Base-by-base conservation (phyloP, 306 rosid species). In the Phaseolus lunatus region DNA sequence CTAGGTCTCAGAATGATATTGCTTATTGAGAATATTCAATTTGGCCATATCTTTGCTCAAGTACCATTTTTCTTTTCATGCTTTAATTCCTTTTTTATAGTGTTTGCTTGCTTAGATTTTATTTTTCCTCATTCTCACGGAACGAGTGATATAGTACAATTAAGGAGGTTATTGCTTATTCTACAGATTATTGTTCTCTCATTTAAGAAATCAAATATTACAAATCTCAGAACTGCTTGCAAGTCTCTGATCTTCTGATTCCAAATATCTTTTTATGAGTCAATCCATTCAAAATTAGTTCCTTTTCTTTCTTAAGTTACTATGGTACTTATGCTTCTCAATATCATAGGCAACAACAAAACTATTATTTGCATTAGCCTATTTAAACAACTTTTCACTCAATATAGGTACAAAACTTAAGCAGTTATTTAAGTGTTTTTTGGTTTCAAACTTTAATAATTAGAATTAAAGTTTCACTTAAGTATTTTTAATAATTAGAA, bases 1-100 rank as follows among this genome's bases (percentile, higher is more conserved):
- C n/a, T 11, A 89, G 69, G 71, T 18, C 88, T 45, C 70, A 3
- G 0, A 54, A 73, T 41, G 88, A 72, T 57, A 69, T 85, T 48
- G 41, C 65, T 33, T 82, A 83, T 56, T 82, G 80, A 85, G 39
- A 72, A 27, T 68, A 23, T 10, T 79, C 43, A 78, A 41, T 70
- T 47, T 62, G 27, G 70, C 20, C 20, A 53, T 73, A 19, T 7
- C 43, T 62, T 80, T 52, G 45, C 13, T 37, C 31, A 1, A 58
- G 5, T 61, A 18, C 37, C 59, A 20, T 31, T 69, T 45, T 59
- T 35, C 57, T n/a, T 67, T 72, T 27, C 41, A 69, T 39, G 75
- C 14, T 69, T 73, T 39, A 50, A 16, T 61, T 68, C 12, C 68
- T 43, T 44, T 1, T 37, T 20, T 59, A 45, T 24, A 68, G 54